Percentiles rank a stretch among this genome's conserved stretches.
phyloP scores from a whole-genome alignment of 208 protist genomes.

The Acanthamoeba healyi region DNA sequence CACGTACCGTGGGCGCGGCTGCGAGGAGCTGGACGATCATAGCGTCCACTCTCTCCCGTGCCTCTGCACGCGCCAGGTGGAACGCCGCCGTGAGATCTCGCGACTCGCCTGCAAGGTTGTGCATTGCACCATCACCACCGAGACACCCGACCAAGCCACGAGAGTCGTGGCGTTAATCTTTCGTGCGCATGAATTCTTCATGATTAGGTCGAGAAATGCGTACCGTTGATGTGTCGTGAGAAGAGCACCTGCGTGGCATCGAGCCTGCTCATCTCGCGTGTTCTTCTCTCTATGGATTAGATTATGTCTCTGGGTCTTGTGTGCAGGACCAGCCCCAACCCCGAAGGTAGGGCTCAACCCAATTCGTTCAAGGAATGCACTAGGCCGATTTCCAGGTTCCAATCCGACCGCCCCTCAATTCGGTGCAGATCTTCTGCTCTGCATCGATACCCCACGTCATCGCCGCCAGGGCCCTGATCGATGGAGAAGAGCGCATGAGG shows the following conservation, averaged over 20 bases:
- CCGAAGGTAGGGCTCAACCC: no score
- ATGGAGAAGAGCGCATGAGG: no score
- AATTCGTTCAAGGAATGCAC: not conserved
- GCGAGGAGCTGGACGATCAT: slow-evolving; percentile 56
- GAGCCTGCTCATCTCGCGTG: no score
- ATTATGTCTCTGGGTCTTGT: no score
- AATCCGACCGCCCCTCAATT: not conserved
- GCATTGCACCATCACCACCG: not conserved
- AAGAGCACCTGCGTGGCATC: slow-evolving; percentile 23
- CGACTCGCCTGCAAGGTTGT: not conserved
- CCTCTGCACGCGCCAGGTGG: not conserved
- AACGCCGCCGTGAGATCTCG: not conserved
- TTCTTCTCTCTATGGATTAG: no score
- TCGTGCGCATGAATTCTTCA: not conserved
- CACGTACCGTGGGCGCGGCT: slow-evolving; percentile 25
- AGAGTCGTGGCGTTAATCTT: not conserved
- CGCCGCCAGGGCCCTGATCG: no score
- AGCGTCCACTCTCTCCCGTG: not conserved
- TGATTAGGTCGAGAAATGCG: not conserved
- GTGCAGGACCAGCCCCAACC: no score
- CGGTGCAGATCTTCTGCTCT: no score
- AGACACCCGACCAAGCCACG: not conserved
- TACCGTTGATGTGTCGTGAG: slow-evolving; percentile 1
- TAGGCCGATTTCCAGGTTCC: not conserved
- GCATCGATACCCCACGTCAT: no score